These are phyloP conservation scores for Bretschneidera sinensis DNA, from an alignment of 345 rosid species.

Conservation along the genomic window DNA sequence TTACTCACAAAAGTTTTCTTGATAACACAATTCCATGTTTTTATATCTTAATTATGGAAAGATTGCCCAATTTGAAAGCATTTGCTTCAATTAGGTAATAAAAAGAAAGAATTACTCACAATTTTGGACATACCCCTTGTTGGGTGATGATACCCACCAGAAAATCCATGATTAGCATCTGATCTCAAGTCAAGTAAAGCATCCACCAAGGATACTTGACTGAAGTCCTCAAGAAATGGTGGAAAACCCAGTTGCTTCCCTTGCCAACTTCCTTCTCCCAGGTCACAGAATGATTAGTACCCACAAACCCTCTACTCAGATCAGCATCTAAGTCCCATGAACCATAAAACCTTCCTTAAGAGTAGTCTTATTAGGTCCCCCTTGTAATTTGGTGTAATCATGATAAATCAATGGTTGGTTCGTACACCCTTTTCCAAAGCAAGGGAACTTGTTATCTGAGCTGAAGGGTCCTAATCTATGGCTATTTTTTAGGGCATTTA, in stretches of 20 bases:
- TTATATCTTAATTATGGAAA: no score
- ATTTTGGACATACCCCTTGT: slow-evolving; percentile 42
- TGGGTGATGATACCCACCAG: slow-evolving; percentile 35
- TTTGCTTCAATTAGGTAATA: no score
- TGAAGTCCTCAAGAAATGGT: slow-evolving; percentile 30
- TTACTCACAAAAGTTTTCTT: no score
- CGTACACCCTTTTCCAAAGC: slow-evolving; percentile 48
- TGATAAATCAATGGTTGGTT: slow-evolving; percentile 41
- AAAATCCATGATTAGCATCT: slow-evolving; percentile 30
- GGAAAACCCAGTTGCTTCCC: slow-evolving; percentile 34
- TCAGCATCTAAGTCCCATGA: slow-evolving; percentile 43
- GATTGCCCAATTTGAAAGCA: no score
- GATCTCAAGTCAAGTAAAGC: slow-evolving; percentile 35
- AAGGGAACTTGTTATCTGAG: slow-evolving; percentile 35
- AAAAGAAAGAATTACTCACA: slow-evolving; percentile 15
- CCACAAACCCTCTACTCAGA: slow-evolving; percentile 12
- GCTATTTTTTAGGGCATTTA: slow-evolving; percentile 38
- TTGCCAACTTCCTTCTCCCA: slow-evolving; percentile 34
- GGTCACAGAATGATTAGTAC: slow-evolving; percentile 23
- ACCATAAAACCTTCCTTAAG: slow-evolving; percentile 36
- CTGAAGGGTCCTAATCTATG: slow-evolving; percentile 26
- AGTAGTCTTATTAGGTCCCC: slow-evolving; percentile 23
- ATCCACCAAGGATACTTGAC: slow-evolving; percentile 41
- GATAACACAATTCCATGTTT: no score
- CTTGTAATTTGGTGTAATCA: slow-evolving; percentile 31